Evolutionary conservation across 345 rosid species (phyloP).

Genomic region (Aethionema arabicum): DNA sequence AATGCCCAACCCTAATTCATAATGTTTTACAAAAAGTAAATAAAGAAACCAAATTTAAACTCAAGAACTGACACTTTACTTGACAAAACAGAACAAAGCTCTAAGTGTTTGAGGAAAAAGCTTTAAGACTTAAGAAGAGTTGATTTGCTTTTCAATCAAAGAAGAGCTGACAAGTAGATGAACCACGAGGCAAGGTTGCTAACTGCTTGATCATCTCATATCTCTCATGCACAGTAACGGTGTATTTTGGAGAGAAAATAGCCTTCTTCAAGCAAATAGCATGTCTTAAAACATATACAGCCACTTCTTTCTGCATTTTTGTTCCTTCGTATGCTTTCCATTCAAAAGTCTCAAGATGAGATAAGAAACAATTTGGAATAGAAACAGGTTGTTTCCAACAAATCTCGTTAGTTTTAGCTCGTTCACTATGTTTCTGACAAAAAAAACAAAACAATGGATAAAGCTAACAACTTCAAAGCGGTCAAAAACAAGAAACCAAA

Average conservation of each 20-base stretch:
- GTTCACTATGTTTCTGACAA: constrained; percentile 32
- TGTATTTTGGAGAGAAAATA: constrained; percentile 22
- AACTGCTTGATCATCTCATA: constrained; percentile 39
- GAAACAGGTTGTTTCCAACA: constrained; percentile 31
- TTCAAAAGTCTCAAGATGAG: constrained; percentile 28
- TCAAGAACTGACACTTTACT: too few relatives aligned
- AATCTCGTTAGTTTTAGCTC: neutral
- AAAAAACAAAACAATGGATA: neutral
- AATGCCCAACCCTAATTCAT: too few relatives aligned
- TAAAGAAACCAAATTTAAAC: too few relatives aligned
- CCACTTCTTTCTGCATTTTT: constrained; percentile 33
- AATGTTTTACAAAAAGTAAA: too few relatives aligned
- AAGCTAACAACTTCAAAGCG: neutral
- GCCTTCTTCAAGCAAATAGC: constrained; percentile 26
- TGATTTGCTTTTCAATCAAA: constrained; percentile 30
- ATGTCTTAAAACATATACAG: constrained; percentile 22
- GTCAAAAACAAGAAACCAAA: neutral
- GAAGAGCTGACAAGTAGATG: constrained; percentile 29
- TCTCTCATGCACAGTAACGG: constrained; percentile 27
- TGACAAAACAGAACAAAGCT: too few relatives aligned
- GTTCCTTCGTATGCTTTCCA: constrained; percentile 38
- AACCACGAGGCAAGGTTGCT: constrained; percentile 31
- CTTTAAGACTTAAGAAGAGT: too few relatives aligned
- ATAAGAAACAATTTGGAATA: constrained; percentile 18
- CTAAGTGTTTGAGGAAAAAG: too few relatives aligned